A percentile compares a stretch with the other conserved stretches of the same genome.
Evolutionary conservation across 495 filamentous ascomycete genomes (phyloP).

Genomic region (Lepidopterella palustris): DNA sequence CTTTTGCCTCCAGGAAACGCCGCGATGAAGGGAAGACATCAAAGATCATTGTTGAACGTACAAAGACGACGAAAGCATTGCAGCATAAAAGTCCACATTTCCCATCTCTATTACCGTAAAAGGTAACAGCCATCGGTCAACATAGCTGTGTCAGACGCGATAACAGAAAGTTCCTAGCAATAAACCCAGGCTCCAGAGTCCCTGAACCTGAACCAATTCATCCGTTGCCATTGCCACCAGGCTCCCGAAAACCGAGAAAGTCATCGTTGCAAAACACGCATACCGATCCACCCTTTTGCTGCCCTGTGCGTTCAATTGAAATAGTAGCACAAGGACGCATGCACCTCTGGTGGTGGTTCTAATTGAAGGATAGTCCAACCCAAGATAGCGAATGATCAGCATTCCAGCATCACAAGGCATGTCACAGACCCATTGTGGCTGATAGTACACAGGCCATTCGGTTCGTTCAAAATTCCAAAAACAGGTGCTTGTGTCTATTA

Average conservation of each 20-base stretch:
- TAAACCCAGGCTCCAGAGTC: background rate
- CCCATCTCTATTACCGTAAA: background rate
- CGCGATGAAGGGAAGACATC: background rate
- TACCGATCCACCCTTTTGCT: background rate
- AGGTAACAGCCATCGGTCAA: background rate
- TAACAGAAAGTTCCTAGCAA: background rate
- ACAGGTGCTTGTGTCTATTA: slow-evolving; percentile 25
- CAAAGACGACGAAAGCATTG: background rate
- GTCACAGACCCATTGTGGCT: background rate
- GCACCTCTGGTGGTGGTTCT: too few relatives aligned
- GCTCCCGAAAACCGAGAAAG: background rate
- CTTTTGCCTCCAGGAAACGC: background rate
- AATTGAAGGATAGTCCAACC: too few relatives aligned
- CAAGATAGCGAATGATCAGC: too few relatives aligned
- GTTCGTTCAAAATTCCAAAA: slow-evolving; percentile 15
- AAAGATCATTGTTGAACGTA: background rate
- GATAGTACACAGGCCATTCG: too few relatives aligned
- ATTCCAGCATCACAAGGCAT: background rate
- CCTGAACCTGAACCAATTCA: background rate
- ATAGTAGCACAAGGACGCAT: background rate
- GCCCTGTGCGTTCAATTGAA: background rate
- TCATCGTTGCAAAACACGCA: background rate
- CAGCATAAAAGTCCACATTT: background rate
- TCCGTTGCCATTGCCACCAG: background rate
- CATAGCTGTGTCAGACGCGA: background rate